phyloP scores from a whole-genome alignment of 208 protist genomes.

The Leishmania lainsoni region DNA sequence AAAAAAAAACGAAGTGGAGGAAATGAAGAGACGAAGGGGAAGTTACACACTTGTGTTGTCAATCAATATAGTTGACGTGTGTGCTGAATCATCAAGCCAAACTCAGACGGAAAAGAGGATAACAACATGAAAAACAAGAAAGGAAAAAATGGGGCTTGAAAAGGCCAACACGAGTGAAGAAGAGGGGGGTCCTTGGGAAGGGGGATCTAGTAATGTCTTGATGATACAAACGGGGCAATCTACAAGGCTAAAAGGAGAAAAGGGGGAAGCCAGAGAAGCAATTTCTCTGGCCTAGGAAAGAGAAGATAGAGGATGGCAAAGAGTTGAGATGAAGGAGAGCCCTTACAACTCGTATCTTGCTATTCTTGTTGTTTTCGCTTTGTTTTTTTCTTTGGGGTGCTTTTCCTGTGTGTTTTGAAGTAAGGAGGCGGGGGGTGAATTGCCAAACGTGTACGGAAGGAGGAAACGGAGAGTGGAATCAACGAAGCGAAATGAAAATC shows the following conservation, averaged over 20 bases:
- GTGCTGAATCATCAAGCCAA: neutral
- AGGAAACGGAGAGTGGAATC: neutral
- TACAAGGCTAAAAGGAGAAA: neutral
- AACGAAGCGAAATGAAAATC: conserved; percentile 1
- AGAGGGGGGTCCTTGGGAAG: neutral
- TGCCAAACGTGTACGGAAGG: neutral
- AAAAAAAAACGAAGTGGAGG: neutral
- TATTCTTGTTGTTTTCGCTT: neutral
- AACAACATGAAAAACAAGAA: neutral
- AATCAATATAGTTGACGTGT: neutral
- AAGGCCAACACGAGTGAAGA: neutral
- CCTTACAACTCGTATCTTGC: neutral
- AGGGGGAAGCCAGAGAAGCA: neutral
- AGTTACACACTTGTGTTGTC: neutral
- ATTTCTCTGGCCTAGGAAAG: neutral
- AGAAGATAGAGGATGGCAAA: neutral
- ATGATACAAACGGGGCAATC: neutral
- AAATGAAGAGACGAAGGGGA: neutral
- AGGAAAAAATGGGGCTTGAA: neutral
- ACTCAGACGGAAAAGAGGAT: neutral
- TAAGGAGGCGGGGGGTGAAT: neutral
- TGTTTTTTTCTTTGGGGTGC: neutral
- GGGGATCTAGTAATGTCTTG: neutral
- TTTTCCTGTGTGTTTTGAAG: neutral
- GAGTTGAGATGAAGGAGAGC: neutral